Percentiles rank a stretch among this genome's conserved stretches.
Evolutionary conservation across 2,329 filamentous ascomycete species (phyloP).

Genomic region (Cercospora citrullina): DNA sequence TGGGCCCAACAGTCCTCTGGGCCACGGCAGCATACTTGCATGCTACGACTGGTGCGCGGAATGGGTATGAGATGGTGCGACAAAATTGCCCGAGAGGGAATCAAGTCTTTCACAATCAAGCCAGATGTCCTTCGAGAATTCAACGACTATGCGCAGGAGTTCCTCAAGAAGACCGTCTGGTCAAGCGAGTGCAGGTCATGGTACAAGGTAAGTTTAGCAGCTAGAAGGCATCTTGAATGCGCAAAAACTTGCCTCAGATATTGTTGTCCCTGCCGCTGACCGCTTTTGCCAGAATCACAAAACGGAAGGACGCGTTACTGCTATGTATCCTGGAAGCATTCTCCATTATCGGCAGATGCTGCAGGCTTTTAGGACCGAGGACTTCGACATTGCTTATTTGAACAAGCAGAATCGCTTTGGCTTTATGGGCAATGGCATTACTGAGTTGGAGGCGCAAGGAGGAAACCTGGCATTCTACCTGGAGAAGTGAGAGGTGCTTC

Average conservation of each 20-base stretch:
- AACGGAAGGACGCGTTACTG: conserved; percentile 39
- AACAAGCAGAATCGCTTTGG: conserved; percentile 17
- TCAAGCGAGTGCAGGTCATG: conserved; percentile 54
- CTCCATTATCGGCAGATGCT: conserved; percentile 19
- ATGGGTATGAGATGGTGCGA: conserved; percentile 13
- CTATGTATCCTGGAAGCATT: conserved; percentile 23
- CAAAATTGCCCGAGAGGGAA: conserved; percentile 21
- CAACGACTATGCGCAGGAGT: conserved; percentile 49
- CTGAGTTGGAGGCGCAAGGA: conserved; percentile 13
- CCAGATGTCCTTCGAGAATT: conserved; percentile 51
- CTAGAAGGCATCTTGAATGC: too few relatives aligned
- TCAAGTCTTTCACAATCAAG: conserved; percentile 47
- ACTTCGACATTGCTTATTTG: conserved; percentile 17
- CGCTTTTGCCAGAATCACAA: conserved; percentile 34
- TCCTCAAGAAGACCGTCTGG: conserved; percentile 54
- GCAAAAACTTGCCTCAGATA: too few relatives aligned
- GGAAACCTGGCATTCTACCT: conserved; percentile 19
- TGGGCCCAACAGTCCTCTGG: conserved; percentile 21
- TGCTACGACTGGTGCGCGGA: not conserved
- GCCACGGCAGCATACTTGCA: conserved; percentile 15
- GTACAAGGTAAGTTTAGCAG: conserved; percentile 46
- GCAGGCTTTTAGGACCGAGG: conserved; percentile 16
- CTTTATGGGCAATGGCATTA: conserved; percentile 20
- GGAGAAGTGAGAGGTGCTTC: conserved; percentile 37
- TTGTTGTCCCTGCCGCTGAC: too few relatives aligned